phyloP scores from a whole-genome alignment of 2,329 filamentous ascomycete genomes.

The Blastomyces percursus region DNA sequence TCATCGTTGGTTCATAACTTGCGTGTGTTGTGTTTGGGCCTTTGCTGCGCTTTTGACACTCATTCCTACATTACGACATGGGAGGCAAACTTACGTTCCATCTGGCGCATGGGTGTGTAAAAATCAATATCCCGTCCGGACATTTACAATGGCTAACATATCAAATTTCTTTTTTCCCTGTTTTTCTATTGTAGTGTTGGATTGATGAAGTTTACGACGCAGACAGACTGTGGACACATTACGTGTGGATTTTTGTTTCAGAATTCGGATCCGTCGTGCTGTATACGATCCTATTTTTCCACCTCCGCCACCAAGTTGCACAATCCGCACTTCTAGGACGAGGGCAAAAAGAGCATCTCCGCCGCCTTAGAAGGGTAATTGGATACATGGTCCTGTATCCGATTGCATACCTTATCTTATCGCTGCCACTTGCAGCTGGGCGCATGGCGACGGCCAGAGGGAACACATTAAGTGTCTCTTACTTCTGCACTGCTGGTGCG shows the following conservation, averaged over 20 bases:
- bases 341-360: constrained; percentile 28
- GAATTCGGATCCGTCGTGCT: constrained; percentile 42
- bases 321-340: constrained; percentile 28
- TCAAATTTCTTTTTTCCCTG: background rate
- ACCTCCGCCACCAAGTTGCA: constrained; percentile 36
- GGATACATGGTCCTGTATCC: constrained; percentile 40
- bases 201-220: constrained; percentile 33
- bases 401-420: constrained; percentile 48
- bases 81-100: constrained; percentile 36
- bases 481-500: constrained; percentile 43
- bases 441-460: constrained; percentile 34
- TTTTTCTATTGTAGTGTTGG: constrained; percentile 36
- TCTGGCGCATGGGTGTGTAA: constrained; percentile 42
- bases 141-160: constrained; percentile 5
- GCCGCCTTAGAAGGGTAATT: constrained; percentile 33
- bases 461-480: constrained; percentile 26
- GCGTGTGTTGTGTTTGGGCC: constrained; percentile 37
- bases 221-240: constrained; percentile 42
- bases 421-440: constrained; percentile 50
- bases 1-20: constrained; percentile 35
- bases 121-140: background rate
- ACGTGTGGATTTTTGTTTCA: constrained; percentile 44
- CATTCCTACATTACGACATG: constrained; percentile 36
- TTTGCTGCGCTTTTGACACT: constrained; percentile 38
- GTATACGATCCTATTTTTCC: constrained; percentile 40